phyloP scores from a whole-genome alignment of 805 yeast species.

The Wickerhamomyces ciferrii region DNA sequence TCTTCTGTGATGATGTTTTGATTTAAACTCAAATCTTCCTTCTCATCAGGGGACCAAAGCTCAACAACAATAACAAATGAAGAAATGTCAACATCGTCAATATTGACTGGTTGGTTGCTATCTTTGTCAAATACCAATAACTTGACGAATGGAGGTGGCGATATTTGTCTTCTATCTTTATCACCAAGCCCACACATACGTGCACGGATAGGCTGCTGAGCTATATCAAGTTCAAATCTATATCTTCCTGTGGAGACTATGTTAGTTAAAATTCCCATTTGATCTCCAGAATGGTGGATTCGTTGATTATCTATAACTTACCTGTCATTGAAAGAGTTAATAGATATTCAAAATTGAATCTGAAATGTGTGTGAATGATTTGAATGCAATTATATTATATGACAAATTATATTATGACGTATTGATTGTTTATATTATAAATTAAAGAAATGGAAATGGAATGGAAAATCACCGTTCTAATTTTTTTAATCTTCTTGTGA shows the following conservation, averaged over 20 bases:
- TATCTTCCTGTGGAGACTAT: neutral
- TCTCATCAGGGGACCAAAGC: conserved; percentile 32
- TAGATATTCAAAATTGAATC: no score
- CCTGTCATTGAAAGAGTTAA: neutral
- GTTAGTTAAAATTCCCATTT: no score
- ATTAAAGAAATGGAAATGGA: neutral
- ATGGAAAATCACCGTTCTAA: neutral
- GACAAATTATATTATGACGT: neutral
- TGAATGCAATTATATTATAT: neutral
- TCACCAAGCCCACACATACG: conserved; percentile 44
- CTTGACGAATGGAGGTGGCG: conserved; percentile 28
- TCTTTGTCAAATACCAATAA: conserved; percentile 13
- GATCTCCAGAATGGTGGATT: no score
- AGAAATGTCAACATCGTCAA: conserved; percentile 26
- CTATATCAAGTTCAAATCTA: conserved; percentile 24
- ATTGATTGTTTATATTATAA: no score
- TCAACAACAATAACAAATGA: conserved; percentile 32
- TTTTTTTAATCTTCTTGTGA: neutral
- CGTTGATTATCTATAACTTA: no score
- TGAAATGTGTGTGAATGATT: no score
- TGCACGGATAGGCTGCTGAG: conserved; percentile 38
- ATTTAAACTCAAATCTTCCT: conserved; percentile 12
- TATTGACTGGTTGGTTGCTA: conserved; percentile 21
- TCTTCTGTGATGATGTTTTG: conserved; percentile 9
- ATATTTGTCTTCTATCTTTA: conserved; percentile 27